These are phyloP conservation scores for Fragilaria crotonensis DNA, from an alignment of 108 stramenopile genomes.

Conservation along the genomic window DNA sequence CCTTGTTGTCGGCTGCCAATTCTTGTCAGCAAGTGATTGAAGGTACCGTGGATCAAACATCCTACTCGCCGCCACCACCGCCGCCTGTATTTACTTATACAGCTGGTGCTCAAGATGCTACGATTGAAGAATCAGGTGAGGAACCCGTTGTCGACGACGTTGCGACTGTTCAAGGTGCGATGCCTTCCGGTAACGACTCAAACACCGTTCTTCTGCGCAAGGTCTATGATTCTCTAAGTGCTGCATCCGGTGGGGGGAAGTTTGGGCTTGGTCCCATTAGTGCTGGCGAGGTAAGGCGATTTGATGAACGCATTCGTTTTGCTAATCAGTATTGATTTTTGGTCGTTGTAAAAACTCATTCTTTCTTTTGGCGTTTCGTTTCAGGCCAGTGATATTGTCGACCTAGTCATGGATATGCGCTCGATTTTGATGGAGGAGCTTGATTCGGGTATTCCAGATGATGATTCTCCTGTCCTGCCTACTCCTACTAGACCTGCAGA, in stretches of 20 bases:
- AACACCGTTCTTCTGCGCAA: conserved; percentile 44
- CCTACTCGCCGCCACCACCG: not conserved
- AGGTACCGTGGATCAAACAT: not conserved
- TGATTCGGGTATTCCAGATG: conserved; percentile 31
- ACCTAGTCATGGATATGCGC: conserved; percentile 49
- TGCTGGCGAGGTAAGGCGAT: not conserved
- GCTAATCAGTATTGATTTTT: too few relatives aligned
- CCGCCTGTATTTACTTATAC: conserved; percentile 24
- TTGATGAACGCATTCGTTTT: too few relatives aligned
- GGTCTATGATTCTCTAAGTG: conserved; percentile 40
- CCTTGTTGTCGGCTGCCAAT: conserved; percentile 55
- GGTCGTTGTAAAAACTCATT: too few relatives aligned
- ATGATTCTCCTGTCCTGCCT: conserved; percentile 1
- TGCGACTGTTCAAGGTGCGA: not conserved
- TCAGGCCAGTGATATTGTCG: conserved; percentile 51
- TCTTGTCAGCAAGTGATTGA: conserved; percentile 45
- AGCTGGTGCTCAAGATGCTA: conserved; percentile 22
- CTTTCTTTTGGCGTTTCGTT: too few relatives aligned
- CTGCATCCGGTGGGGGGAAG: conserved; percentile 61
- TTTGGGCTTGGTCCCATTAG: conserved; percentile 25
- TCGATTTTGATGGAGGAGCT: conserved; percentile 67
- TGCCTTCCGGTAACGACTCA: conserved; percentile 17
- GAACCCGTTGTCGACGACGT: conserved; percentile 2
- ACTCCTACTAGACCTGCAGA: not conserved
- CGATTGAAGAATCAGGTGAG: conserved; percentile 8